Evolutionary conservation across 257 asterid genomes (phyloP), one percentile per base, ranked within the genome.

Genomic region (Rhazya stricta): DNA sequence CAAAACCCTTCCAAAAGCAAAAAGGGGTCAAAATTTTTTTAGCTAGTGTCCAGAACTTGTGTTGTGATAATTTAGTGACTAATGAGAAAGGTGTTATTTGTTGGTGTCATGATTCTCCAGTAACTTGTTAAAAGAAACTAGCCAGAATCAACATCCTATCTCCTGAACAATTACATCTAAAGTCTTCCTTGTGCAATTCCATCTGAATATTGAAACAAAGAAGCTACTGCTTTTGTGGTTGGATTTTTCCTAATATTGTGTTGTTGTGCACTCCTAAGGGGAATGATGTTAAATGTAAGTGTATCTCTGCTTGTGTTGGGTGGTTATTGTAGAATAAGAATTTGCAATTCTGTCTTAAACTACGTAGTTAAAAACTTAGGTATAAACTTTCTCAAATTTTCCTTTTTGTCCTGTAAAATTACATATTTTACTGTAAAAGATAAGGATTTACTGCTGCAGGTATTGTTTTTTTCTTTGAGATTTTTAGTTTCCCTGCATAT

Each of bases 11-110:
- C 41, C 16, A 8, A 30, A 50, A 48, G 16, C 41, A 9, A 30
- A 48, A 5, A 36, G 57, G n/a, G n/a, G n/a, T n/a, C n/a, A n/a
- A n/a, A n/a, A n/a, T 32, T 9, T 2, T 21, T 8, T 42, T 0
- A 68, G 73, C 73, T 68, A 23, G 10, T 61, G 30, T 56, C 43
- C 51, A 37, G 32, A 72, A 36, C 76, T 23, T 56, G 11, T 57
- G 27, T 16, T 41, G 21, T 36, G 67, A 27, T 16, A 18, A 21
- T 19, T 43, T 3, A 21, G 19, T 1, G 1, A 67, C 16, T 39
- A 39, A 16, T 29, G 16, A 46, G 61, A 25, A 27, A 9, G 51
- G 19, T 42, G n/a, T 27, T 57, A 15, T 43, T 11, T 57, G 37
- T 51, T 16, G 4, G 30, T 41, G 29, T 27, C 57, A 39, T 56